A percentile compares a stretch with the other conserved stretches of the same genome.
Conservation (phyloP, 768 basidiomycete species). For the Kwoniella sp. region DNA sequence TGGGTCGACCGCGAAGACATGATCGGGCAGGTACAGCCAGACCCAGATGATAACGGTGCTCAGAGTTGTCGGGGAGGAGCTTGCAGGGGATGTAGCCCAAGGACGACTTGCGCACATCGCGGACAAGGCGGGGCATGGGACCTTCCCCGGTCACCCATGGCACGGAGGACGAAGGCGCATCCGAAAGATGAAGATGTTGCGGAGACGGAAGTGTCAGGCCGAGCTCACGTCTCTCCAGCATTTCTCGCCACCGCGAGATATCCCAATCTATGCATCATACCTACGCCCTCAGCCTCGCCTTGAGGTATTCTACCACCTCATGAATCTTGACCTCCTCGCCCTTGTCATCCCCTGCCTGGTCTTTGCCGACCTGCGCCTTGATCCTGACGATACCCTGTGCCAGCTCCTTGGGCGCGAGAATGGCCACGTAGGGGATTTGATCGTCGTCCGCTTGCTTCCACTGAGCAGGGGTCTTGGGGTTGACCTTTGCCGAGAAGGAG, state of each 20-base stretch:
- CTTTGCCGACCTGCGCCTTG: constrained; percentile 75
- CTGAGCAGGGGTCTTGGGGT: constrained; percentile 80
- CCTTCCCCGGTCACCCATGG: too few species aligned
- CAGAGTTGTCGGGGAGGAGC: too few species aligned
- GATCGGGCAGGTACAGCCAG: too few species aligned
- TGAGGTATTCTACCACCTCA: constrained; percentile 63
- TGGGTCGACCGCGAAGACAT: too few species aligned
- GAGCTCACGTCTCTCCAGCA: too few species aligned
- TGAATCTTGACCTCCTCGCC: constrained; percentile 63
- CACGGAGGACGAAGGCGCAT: too few species aligned
- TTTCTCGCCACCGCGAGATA: too few species aligned
- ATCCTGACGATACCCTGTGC: constrained; percentile 78
- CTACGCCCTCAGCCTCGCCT: constrained; percentile 37
- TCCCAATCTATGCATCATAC: background rate
- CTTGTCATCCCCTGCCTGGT: constrained; percentile 59
- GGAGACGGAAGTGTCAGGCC: too few species aligned
- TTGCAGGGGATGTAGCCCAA: too few species aligned
- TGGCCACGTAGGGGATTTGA: constrained; percentile 85
- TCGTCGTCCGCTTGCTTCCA: constrained; percentile 88
- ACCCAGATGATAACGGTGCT: too few species aligned
- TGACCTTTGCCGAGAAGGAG: constrained; percentile 87
- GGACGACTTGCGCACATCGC: too few species aligned
- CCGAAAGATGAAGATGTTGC: constrained; percentile 3
- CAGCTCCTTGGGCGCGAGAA: constrained; percentile 82
- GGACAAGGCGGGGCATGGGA: too few species aligned